These are phyloP conservation scores for Pseudopyrenochaeta lycopersici DNA, from an alignment of 2,329 filamentous ascomycete species.

Conservation along the genomic window DNA sequence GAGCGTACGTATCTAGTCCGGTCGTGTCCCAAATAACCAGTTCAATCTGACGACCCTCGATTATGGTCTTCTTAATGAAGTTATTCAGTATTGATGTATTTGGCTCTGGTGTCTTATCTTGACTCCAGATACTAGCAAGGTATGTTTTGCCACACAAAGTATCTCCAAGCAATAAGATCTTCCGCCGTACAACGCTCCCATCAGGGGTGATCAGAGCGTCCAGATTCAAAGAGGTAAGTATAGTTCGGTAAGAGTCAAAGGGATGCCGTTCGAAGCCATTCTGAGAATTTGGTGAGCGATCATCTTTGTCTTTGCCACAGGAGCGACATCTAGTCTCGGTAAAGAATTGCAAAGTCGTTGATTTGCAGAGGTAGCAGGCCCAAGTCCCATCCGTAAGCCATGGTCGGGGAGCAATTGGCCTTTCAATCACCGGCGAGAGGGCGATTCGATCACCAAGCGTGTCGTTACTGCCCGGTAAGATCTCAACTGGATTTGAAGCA, in stretches of 20 bases:
- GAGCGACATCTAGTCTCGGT: background rate
- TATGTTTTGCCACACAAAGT: conserved; percentile 13
- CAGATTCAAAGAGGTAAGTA: background rate
- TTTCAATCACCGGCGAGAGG: too few species aligned
- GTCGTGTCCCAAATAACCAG: conserved; percentile 11
- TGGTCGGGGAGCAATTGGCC: background rate
- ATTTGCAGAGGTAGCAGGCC: conserved; percentile 4
- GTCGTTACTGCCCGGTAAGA: background rate
- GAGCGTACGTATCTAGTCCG: background rate
- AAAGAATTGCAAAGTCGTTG: background rate
- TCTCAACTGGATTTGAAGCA: background rate
- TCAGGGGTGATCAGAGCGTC: background rate
- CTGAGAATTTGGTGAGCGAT: background rate
- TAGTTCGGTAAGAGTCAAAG: background rate
- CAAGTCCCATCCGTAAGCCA: background rate
- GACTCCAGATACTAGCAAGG: conserved; percentile 10
- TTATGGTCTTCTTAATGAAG: background rate
- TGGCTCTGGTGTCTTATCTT: background rate
- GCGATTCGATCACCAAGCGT: too few species aligned
- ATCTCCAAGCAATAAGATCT: conserved; percentile 17
- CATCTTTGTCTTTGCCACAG: background rate
- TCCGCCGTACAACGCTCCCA: conserved; percentile 3
- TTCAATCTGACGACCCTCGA: conserved; percentile 7
- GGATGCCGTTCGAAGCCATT: conserved; percentile 1
- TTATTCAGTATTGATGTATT: background rate